A percentile compares a stretch with the other conserved stretches of the same genome.
phyloP scores from a whole-genome alignment of 306 rosid species.

The Echinosophora koreensis region DNA sequence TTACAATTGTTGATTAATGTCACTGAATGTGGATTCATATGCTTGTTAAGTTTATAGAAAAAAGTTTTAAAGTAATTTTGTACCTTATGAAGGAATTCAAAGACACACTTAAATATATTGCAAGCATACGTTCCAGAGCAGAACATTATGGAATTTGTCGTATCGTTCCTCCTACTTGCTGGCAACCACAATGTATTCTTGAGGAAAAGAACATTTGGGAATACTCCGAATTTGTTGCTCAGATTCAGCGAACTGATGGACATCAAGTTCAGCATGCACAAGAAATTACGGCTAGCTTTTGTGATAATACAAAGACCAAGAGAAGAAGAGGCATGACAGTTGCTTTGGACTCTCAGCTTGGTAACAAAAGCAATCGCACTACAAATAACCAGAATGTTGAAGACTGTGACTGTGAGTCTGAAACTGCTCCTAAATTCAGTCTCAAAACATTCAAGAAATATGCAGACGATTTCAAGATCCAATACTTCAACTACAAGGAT shows the following conservation, averaged over 20 bases:
- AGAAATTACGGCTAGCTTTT: constrained; percentile 38
- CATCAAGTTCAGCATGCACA: constrained; percentile 52
- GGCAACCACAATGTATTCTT: constrained; percentile 66
- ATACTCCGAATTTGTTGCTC: constrained; percentile 61
- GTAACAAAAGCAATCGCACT: constrained; percentile 34
- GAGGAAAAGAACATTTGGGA: constrained; percentile 63
- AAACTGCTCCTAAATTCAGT: constrained; percentile 67
- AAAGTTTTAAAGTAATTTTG: constrained; percentile 40
- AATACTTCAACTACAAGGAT: constrained; percentile 60
- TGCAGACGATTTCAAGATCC: constrained; percentile 81
- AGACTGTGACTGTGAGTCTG: constrained; percentile 45
- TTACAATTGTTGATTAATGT: constrained; percentile 37
- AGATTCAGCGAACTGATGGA: constrained; percentile 75
- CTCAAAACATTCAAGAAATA: constrained; percentile 66
- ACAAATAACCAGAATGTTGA: constrained; percentile 49
- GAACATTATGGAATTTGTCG: constrained; percentile 85
- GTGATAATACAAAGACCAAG: constrained; percentile 48
- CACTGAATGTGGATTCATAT: constrained; percentile 36
- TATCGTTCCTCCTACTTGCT: constrained; percentile 80
- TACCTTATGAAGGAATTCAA: constrained; percentile 74
- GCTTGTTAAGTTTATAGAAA: constrained; percentile 39
- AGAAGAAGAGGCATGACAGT: constrained; percentile 57
- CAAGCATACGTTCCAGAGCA: constrained; percentile 67
- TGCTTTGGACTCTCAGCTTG: constrained; percentile 52
- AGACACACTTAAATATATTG: constrained; percentile 71